These are phyloP conservation scores for Berkeleyomyces rouxiae DNA, from an alignment of 2,329 filamentous ascomycete genomes.

Conservation along the genomic window DNA sequence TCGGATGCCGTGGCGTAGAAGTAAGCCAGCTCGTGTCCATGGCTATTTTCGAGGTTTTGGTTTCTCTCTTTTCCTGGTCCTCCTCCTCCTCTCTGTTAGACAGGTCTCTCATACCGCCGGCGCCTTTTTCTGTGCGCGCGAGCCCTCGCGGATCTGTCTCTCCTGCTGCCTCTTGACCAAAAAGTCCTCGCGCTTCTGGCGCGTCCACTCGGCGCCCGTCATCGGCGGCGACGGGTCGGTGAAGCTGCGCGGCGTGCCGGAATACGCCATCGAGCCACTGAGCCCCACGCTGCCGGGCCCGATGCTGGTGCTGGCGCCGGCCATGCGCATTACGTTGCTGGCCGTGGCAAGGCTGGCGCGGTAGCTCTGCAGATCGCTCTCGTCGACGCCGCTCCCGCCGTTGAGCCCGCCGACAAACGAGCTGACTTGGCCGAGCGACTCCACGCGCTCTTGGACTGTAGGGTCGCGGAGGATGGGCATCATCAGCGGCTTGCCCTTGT, in stretches of 20 bases:
- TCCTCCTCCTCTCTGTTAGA: background rate
- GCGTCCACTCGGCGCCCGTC: slow-evolving; percentile 20
- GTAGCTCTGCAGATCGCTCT: slow-evolving; percentile 28
- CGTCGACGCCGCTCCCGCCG: slow-evolving; percentile 33
- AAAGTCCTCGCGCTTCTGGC: slow-evolving; percentile 18
- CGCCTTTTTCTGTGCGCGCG: slow-evolving; percentile 24
- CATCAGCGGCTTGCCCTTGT: slow-evolving; percentile 34
- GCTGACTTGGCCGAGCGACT: slow-evolving; percentile 30
- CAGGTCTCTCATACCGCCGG: background rate
- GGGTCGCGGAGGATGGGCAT: slow-evolving; percentile 35
- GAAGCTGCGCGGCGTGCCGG: slow-evolving; percentile 6
- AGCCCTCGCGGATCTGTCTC: slow-evolving; percentile 2
- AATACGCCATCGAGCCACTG: background rate
- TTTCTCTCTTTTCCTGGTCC: too few relatives aligned
- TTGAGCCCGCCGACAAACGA: slow-evolving; percentile 38
- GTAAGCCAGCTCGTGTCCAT: too few relatives aligned
- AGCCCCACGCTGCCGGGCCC: background rate
- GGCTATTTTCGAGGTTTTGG: too few relatives aligned
- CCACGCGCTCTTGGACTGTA: slow-evolving; percentile 31
- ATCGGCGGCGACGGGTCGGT: background rate
- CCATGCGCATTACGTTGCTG: background rate
- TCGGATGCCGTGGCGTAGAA: too few relatives aligned
- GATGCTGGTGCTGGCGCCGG: background rate
- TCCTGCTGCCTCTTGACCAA: slow-evolving; percentile 11
- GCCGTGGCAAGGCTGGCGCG: slow-evolving; percentile 22